Base-by-base conservation (phyloP, 176 grass and related monocot species). In the Juncus inflexus region DNA sequence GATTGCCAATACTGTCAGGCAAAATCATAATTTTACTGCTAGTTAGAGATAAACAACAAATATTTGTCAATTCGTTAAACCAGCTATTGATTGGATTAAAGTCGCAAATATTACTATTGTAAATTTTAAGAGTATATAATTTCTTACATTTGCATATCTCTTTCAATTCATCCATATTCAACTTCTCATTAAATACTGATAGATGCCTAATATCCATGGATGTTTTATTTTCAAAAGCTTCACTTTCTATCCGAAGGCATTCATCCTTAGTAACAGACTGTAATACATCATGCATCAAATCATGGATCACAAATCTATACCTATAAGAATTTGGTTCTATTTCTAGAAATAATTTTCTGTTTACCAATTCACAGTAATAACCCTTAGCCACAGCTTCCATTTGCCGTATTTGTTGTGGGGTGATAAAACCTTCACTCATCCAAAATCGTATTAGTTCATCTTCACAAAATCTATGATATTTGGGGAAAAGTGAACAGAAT, bases 401-500 rank as follows among this genome's bases (percentile, higher is more conserved):
- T 16, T 61, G 42, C 8, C 28, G 7, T 28, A 2, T 4, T 41
- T 41, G 35, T 74, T 43, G 42, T 35, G 28, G 11, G 61, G 5
- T 8, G 55, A 52, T 14, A 3, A 15, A n/a, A 19, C 54, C 70
- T 15, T 62, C 55, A 65, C 47, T 52, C 12, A 58, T 62, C 52
- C 62, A 56, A 57, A 69, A 15, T 12, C 47, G 13, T 13, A 58
- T 8, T 1, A 73, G 55, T 8, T 19, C 11, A n/a, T 4, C 15
- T 40, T 42, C 16, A 3, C 1, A 3, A 9, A 65, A 76, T 2
- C 1, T 0, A 16, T 71, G 1, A 63, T 28, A 64, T 68, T 79
- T 87, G 0, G 76, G 84, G 9, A 66, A 83, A 2, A 83, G 5
- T 11, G 80, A 54, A 66, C 76, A 87, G 9, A 79, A 73, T 12